phyloP scores from a whole-genome alignment of 2,329 filamentous ascomycete genomes.

The Diaporthe citriasiana region DNA sequence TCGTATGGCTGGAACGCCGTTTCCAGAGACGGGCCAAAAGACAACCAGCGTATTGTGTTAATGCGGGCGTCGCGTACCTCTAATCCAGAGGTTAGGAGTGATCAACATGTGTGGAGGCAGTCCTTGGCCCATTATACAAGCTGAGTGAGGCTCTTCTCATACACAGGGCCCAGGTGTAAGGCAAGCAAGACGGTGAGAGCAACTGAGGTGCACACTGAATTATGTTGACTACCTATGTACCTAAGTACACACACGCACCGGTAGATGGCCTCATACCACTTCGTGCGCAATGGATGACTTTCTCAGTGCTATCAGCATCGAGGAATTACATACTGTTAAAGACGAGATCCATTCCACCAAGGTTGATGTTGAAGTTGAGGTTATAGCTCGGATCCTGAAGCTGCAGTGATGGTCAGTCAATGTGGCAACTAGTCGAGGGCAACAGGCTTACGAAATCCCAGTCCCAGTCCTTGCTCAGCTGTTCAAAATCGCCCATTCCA shows the following conservation, averaged over 20 bases:
- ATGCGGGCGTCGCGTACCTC: too few relatives aligned
- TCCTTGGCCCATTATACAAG: neutral
- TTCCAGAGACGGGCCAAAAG: too few relatives aligned
- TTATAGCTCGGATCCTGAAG: conserved; percentile 45
- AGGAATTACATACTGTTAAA: conserved; percentile 33
- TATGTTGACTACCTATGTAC: neutral
- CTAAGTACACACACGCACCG: neutral
- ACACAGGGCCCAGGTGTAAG: neutral
- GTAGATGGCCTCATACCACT: neutral
- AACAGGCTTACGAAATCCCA: conserved; percentile 45
- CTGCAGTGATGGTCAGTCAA: conserved; percentile 31
- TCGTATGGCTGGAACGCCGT: too few relatives aligned
- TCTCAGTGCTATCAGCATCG: neutral
- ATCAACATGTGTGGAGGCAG: too few relatives aligned
- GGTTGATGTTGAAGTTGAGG: conserved; percentile 44
- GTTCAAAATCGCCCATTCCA: conserved; percentile 20
- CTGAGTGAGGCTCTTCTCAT: neutral
- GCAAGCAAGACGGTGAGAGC: neutral
- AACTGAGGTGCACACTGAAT: neutral
- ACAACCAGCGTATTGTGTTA: too few relatives aligned
- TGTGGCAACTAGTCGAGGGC: neutral
- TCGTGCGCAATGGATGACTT: neutral
- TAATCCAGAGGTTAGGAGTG: too few relatives aligned
- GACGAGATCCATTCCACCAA: conserved; percentile 41
- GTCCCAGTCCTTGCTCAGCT: conserved; percentile 41